A percentile compares a stretch with the other conserved stretches of the same genome.
Evolutionary conservation across 2,329 filamentous ascomycete genomes (phyloP).

Genomic region (Sporothrix humicola): DNA sequence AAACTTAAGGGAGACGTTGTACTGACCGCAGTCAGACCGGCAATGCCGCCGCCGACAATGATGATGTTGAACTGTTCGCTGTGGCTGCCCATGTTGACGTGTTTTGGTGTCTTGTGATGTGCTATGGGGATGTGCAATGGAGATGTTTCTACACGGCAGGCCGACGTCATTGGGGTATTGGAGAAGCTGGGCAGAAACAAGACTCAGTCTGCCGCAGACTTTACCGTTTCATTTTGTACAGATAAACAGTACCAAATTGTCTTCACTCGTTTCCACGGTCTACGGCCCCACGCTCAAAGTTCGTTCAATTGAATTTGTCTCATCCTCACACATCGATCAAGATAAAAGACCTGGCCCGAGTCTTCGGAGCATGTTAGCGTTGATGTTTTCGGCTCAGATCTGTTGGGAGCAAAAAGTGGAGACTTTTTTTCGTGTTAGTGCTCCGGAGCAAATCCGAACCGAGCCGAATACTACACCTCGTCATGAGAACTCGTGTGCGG

Average conservation of each 20-base stretch:
- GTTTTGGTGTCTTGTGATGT: background rate
- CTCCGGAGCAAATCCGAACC: background rate
- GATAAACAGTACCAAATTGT: too few relatives aligned
- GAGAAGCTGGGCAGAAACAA: background rate
- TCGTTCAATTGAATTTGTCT: too few relatives aligned
- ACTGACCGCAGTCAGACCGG: background rate
- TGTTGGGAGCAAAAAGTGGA: too few relatives aligned
- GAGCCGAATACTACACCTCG: background rate
- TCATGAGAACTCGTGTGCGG: background rate
- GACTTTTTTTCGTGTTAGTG: background rate
- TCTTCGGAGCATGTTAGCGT: too few relatives aligned
- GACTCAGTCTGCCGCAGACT: too few relatives aligned
- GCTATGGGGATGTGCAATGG: too few relatives aligned
- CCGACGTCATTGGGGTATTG: constrained; percentile 14
- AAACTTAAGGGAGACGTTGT: too few relatives aligned
- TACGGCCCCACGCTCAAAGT: background rate
- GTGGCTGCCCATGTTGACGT: background rate
- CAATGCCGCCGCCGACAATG: constrained; percentile 15
- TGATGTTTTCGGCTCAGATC: too few relatives aligned
- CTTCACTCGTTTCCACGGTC: too few relatives aligned
- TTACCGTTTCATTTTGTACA: background rate
- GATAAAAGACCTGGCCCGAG: too few relatives aligned
- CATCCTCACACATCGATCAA: too few relatives aligned
- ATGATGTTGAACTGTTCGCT: background rate
- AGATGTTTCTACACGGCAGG: too few relatives aligned